Conservation (phyloP, 2,329 filamentous ascomycete species). For the Didymella sp. region DNA sequence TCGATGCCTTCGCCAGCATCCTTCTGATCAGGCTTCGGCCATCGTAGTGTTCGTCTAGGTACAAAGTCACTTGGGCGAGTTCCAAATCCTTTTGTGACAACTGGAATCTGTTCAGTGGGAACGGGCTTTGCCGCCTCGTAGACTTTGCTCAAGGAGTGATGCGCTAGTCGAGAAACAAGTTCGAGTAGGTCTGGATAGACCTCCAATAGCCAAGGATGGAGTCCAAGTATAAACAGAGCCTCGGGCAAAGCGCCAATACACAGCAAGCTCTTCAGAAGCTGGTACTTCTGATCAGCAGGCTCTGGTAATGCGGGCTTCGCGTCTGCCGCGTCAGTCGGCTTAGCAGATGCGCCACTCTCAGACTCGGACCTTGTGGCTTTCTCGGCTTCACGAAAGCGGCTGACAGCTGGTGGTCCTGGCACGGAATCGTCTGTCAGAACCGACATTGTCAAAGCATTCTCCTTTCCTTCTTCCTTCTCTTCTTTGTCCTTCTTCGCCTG, state of each 20-base stretch:
- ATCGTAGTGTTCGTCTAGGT: slow-evolving; percentile 74
- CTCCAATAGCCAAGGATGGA: slow-evolving; percentile 91
- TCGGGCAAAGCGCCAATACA: slow-evolving; percentile 93
- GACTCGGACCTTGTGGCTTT: slow-evolving; percentile 57
- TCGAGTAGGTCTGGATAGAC: slow-evolving; percentile 81
- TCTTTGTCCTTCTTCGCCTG: slow-evolving; percentile 74
- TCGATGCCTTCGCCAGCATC: slow-evolving; percentile 76
- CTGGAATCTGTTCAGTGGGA: slow-evolving; percentile 52
- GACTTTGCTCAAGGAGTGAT: slow-evolving; percentile 81
- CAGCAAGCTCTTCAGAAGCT: slow-evolving; percentile 82
- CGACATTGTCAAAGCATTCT: slow-evolving; percentile 85
- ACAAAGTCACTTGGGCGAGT: slow-evolving; percentile 65
- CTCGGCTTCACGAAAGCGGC: slow-evolving; percentile 61
- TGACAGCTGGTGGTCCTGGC: slow-evolving; percentile 55
- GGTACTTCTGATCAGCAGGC: slow-evolving; percentile 85
- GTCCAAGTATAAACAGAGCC: slow-evolving; percentile 87
- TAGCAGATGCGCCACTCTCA: slow-evolving; percentile 52
- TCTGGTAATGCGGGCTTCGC: slow-evolving; percentile 67
- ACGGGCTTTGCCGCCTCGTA: slow-evolving; percentile 62
- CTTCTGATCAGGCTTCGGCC: slow-evolving; percentile 81
- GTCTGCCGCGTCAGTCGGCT: slow-evolving; percentile 50
- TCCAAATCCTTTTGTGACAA: slow-evolving; percentile 48
- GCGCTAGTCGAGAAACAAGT: slow-evolving; percentile 82
- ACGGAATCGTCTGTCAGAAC: slow-evolving; percentile 83
- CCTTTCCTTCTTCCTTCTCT: slow-evolving; percentile 69